Conservation (phyloP, 345 rosid genomes). For the Aquilaria malaccensis region DNA sequence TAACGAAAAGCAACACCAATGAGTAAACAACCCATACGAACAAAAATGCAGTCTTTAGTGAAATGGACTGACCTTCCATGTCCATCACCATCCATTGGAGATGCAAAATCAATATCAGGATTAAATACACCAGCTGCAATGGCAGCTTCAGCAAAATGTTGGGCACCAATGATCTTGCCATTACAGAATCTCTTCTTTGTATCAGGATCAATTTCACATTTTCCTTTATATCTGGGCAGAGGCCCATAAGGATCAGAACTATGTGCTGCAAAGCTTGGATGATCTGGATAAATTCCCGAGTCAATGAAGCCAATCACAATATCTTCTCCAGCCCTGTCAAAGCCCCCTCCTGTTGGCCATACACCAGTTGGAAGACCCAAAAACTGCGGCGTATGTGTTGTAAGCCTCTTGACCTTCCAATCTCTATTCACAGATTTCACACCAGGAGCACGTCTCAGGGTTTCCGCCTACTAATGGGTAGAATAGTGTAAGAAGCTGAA, state of each 20-base stretch:
- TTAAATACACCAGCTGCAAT: conserved; percentile 88
- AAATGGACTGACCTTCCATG: conserved; percentile 74
- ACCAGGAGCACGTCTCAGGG: conserved; percentile 61
- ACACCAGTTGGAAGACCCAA: conserved; percentile 97
- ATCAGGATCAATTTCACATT: conserved; percentile 81
- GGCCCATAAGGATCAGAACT: conserved; percentile 71
- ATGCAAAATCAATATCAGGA: conserved; percentile 81
- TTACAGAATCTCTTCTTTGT: conserved; percentile 68
- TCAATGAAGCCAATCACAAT: conserved; percentile 93
- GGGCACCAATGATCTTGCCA: conserved; percentile 98
- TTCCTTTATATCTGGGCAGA: conserved; percentile 81
- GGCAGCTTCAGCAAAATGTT: conserved; percentile 96
- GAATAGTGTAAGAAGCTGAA: conserved; percentile 33
- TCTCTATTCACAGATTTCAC: conserved; percentile 89
- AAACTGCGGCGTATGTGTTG: conserved; percentile 96
- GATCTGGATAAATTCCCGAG: conserved; percentile 90
- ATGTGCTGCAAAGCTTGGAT: conserved; percentile 82
- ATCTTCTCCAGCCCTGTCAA: conserved; percentile 89
- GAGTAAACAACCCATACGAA: conserved; percentile 3
- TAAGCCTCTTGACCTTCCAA: conserved; percentile 94
- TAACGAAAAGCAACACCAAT: conserved; percentile 5
- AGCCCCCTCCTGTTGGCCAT: conserved; percentile 99
- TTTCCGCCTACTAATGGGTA: conserved; percentile 85
- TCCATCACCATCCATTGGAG: conserved; percentile 99
- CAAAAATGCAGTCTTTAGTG: neutral